phyloP scores from a whole-genome alignment of 495 filamentous ascomycete genomes.

The Pseudevernia furfuracea region DNA sequence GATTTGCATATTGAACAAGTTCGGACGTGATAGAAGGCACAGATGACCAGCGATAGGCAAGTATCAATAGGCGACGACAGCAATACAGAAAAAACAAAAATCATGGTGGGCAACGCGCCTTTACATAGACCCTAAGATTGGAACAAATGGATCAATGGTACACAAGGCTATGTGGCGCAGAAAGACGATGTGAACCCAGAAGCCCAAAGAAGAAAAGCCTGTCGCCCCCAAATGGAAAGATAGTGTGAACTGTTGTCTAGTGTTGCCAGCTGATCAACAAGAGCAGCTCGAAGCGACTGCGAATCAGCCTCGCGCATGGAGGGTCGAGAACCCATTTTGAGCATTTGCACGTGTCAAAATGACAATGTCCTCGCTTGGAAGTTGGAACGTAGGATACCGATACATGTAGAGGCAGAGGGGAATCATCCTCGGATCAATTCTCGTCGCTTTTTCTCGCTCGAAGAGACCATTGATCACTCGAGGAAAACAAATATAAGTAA shows the following conservation, averaged over 20 bases:
- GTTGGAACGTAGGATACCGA: no score
- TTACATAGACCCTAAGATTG: not conserved
- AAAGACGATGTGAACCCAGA: not conserved
- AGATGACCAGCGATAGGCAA: not conserved
- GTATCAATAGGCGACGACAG: not conserved
- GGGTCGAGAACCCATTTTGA: not conserved
- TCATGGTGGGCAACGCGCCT: not conserved
- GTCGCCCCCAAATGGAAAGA: not conserved
- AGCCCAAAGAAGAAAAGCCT: not conserved
- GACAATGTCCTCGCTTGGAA: not conserved
- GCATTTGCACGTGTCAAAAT: no score
- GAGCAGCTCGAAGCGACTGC: not conserved
- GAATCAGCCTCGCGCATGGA: not conserved
- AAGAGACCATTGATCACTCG: no score
- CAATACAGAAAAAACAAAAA: not conserved
- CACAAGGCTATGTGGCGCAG: not conserved
- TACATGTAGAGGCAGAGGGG: no score
- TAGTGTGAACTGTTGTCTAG: no score
- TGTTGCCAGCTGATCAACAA: not conserved
- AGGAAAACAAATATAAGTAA: no score
- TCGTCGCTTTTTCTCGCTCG: no score
- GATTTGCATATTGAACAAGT: conserved; percentile 15
- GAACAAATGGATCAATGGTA: no score
- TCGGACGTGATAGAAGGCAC: not conserved
- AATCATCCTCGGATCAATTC: not conserved